Evolutionary conservation across 2,329 filamentous ascomycete species (phyloP), one percentile per base, ranked within the genome.

Genomic region (Cercospora sp.): DNA sequence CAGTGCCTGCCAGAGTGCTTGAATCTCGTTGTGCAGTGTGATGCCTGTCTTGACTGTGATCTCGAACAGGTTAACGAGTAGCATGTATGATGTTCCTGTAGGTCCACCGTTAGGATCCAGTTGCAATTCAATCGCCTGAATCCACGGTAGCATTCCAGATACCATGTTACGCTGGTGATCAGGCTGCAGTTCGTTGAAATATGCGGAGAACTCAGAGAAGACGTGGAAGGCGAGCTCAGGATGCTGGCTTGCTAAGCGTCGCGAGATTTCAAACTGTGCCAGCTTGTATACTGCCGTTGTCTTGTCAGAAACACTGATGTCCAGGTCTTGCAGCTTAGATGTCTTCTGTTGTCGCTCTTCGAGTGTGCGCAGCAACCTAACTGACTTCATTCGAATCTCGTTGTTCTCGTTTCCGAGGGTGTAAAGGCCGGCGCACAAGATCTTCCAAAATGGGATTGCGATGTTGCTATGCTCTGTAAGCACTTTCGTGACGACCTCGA

Each of bases 301-400:
- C 81, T 97, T 98, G 81, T 99, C 96, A 0, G 94, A 96, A 67
- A 99, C 95, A 78, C 94, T 97, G 75, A 99, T 98, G 75, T 99
- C 95, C 68, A 97, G 96, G 78, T 99, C 95, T 77, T 97, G 93
- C 6, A 99, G 89, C 76, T 96, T 96, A 1, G 94, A 97, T 71
- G 89, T 95, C 72, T 91, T 91, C 71, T 90, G 88, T 72, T 95
- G 91, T 26, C 92, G 88, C 68, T 76, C 75, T 79, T 98, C 95
- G 1, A 98, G 83, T 0, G 89, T 89, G 48, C 93, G 88, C 12
- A 99, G 84, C 33, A 98, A 84, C 60, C 90, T 88, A 0, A 91
- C 91, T 1, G 95, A 95, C 78, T 96, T 96, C 74, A 92, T 93
- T 51, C 95, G 86, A 53, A 98, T 93, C 68, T 93, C 90, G 72